phyloP scores from a whole-genome alignment of 1,139 yeast species.

The Candida freyschussii region DNA sequence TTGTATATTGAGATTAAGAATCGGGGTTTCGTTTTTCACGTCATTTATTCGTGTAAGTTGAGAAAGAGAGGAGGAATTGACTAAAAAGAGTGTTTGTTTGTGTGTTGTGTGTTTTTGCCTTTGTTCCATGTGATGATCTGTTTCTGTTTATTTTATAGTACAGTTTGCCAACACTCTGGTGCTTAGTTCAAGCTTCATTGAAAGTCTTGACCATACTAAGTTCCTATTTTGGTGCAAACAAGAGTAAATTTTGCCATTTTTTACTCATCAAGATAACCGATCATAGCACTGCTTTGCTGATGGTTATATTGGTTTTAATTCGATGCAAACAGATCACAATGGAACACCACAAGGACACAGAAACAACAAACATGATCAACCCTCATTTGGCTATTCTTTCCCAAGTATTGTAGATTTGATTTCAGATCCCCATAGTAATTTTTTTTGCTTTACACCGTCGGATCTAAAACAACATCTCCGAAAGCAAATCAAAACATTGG shows the following conservation, averaged over 20 bases:
- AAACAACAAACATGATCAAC: too few species aligned
- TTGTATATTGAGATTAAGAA: constrained; percentile 19
- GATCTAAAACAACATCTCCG: too few species aligned
- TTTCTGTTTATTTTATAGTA: not conserved
- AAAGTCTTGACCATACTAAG: constrained; percentile 60
- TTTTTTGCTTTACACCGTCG: too few species aligned
- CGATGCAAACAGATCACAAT: constrained; percentile 40
- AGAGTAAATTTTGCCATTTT: constrained; percentile 57
- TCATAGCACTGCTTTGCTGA: constrained; percentile 13
- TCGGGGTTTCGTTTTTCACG: constrained; percentile 11
- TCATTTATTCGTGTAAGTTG: not conserved
- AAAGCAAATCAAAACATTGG: too few species aligned
- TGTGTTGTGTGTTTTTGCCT: constrained; percentile 5
- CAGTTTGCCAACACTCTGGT: constrained; percentile 97
- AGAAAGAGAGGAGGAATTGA: not conserved
- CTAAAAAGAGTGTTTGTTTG: constrained; percentile 4
- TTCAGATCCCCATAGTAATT: too few species aligned
- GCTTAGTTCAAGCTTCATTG: constrained; percentile 43
- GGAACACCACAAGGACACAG: too few species aligned
- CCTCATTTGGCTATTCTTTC: too few species aligned
- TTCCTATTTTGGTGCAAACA: constrained; percentile 97
- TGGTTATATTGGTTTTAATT: constrained; percentile 18
- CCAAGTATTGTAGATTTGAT: too few species aligned
- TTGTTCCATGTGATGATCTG: constrained; percentile 1
- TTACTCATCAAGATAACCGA: constrained; percentile 65